Percentiles rank a stretch among this genome's conserved stretches.
Evolutionary conservation across 352 stramenopile genomes (phyloP).

Genomic region (Pythium insidiosum): DNA sequence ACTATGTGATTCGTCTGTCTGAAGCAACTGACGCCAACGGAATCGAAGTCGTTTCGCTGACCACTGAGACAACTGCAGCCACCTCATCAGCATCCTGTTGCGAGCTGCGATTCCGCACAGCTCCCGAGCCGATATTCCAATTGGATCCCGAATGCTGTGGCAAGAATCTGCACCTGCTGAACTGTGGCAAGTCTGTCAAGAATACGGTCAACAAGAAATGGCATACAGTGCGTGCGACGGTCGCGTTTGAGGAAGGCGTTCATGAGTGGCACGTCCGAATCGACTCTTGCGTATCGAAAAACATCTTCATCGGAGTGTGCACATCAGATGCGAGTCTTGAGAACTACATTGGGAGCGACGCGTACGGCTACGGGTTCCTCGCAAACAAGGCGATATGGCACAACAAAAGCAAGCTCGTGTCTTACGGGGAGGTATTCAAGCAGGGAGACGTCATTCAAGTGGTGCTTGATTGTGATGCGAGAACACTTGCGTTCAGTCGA

Average conservation of each 20-base stretch:
- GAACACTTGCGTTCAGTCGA: constrained; percentile 76
- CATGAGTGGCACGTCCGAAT: constrained; percentile 86
- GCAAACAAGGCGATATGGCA: constrained; percentile 90
- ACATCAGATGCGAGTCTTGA: constrained; percentile 61
- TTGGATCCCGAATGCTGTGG: constrained; percentile 51
- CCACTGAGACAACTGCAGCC: no score
- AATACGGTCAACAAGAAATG: constrained; percentile 89
- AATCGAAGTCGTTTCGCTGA: no score
- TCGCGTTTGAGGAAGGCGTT: constrained; percentile 68
- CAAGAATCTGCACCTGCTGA: constrained; percentile 70
- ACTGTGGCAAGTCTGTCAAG: constrained; percentile 71
- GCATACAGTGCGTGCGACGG: constrained; percentile 68
- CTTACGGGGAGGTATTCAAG: constrained; percentile 89
- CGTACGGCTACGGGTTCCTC: constrained; percentile 84
- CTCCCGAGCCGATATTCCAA: constrained; percentile 53
- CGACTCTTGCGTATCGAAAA: constrained; percentile 86
- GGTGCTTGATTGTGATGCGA: constrained; percentile 71
- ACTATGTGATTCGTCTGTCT: no score
- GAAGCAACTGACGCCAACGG: no score
- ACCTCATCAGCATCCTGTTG: no score
- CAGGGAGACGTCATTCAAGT: constrained; percentile 85
- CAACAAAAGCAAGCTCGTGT: constrained; percentile 85
- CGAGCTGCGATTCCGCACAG: constrained; percentile 20
- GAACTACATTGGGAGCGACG: constrained; percentile 88
- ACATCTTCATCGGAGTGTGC: constrained; percentile 88